These are phyloP conservation scores for Chaetomiaceae sp. DNA, from an alignment of 2,329 filamentous ascomycete genomes.

Conservation along the genomic window DNA sequence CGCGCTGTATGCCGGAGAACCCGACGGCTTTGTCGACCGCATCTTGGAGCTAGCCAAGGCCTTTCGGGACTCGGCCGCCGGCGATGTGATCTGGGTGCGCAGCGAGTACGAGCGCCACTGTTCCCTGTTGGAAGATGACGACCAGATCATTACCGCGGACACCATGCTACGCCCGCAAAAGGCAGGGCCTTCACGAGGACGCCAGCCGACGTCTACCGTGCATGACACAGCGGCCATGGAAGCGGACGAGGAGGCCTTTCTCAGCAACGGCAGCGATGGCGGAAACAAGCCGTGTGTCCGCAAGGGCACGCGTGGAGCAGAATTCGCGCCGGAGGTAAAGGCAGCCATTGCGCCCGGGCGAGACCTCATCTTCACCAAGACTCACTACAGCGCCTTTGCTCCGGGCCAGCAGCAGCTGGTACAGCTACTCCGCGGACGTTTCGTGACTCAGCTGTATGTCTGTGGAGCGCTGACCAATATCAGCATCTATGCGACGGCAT, in stretches of 20 bases:
- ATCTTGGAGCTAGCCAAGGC: constrained; percentile 60
- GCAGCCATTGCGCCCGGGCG: constrained; percentile 37
- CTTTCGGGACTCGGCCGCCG: constrained; percentile 65
- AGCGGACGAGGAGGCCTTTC: constrained; percentile 37
- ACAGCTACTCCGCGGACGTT: constrained; percentile 69
- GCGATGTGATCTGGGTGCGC: constrained; percentile 76
- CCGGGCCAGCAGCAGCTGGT: constrained; percentile 61
- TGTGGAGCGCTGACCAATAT: constrained; percentile 83
- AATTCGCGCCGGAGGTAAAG: constrained; percentile 39
- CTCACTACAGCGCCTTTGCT: constrained; percentile 82
- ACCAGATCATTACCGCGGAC: constrained; percentile 43
- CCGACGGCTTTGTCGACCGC: constrained; percentile 59
- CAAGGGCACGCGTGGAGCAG: constrained; percentile 39
- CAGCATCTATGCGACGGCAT: constrained; percentile 82
- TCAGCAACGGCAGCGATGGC: constrained; percentile 23
- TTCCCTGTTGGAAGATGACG: constrained; percentile 42
- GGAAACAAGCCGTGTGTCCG: constrained; percentile 39
- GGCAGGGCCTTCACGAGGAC: constrained; percentile 15
- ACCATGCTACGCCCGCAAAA: constrained; percentile 20
- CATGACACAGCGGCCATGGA: constrained; percentile 33
- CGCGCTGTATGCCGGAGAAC: constrained; percentile 58
- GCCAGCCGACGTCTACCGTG: constrained; percentile 22
- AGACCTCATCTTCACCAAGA: constrained; percentile 57
- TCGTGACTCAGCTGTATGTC: constrained; percentile 84
- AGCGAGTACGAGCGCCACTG: constrained; percentile 64